Evolutionary conservation across 2,329 filamentous ascomycete species (phyloP).

Genomic region (Davidsoniella eucalypti): DNA sequence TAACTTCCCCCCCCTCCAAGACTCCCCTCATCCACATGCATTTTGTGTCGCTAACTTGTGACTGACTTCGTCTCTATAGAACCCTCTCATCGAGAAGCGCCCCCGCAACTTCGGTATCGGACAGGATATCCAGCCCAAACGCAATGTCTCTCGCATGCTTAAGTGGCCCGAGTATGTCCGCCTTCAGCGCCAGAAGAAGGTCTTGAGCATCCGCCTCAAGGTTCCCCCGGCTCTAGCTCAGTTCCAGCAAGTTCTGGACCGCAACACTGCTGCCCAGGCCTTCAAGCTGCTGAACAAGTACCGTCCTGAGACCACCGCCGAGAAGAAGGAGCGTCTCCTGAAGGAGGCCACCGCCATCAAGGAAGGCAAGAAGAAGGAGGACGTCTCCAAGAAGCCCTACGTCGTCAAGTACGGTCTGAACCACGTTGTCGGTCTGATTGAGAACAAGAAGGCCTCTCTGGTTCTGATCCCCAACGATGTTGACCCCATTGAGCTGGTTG

Average conservation of each 20-base stretch:
- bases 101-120: conserved; percentile 96
- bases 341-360: conserved; percentile 96
- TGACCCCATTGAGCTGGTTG: conserved; percentile 97
- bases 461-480: conserved; percentile 99
- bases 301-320: conserved; percentile 93
- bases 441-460: conserved; percentile 99
- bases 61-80: conserved; percentile 37
- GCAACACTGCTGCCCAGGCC: conserved; percentile 87
- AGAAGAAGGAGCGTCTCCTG: conserved; percentile 99
- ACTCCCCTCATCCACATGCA: too few species aligned
- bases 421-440: conserved; percentile 92
- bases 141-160: conserved; percentile 95
- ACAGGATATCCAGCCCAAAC: conserved; percentile 93
- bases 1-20: neutral
- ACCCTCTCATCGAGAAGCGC: conserved; percentile 98
- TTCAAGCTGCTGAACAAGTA: conserved; percentile 99
- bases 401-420: conserved; percentile 99
- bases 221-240: conserved; percentile 93
- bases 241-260: conserved; percentile 94
- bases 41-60: conserved; percentile 10
- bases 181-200: conserved; percentile 86
- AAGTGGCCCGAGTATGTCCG: conserved; percentile 99
- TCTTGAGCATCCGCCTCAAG: conserved; percentile 96
- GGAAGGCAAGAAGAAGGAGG: conserved; percentile 99
- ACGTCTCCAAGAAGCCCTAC: conserved; percentile 99